Evolutionary conservation across 495 filamentous ascomycete genomes (phyloP).

Genomic region (Penicillium nucicola): DNA sequence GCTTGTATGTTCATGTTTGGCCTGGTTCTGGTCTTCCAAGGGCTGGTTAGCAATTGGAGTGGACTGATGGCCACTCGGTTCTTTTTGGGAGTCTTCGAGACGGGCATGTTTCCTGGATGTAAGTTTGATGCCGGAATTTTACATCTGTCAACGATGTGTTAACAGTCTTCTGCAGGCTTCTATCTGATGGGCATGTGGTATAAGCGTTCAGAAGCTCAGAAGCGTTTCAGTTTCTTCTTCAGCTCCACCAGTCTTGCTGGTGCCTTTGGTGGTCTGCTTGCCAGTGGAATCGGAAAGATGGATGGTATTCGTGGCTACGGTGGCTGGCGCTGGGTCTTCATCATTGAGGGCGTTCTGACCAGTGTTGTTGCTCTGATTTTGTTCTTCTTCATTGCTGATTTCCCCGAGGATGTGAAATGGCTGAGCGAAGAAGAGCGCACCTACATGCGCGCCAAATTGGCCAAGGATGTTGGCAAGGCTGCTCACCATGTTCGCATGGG

Average conservation of each 20-base stretch:
- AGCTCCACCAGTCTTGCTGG: constrained; percentile 76
- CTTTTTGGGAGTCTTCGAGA: constrained; percentile 84
- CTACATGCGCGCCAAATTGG: constrained; percentile 71
- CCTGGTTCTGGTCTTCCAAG: constrained; percentile 71
- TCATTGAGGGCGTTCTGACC: constrained; percentile 73
- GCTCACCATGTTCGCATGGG: constrained; percentile 64
- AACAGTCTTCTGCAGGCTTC: constrained; percentile 48
- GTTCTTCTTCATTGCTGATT: constrained; percentile 79
- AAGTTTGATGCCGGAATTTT: constrained; percentile 5
- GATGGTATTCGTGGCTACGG: constrained; percentile 58
- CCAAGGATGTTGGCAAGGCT: constrained; percentile 73
- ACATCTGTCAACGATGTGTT: not conserved
- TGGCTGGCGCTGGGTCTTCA: constrained; percentile 85
- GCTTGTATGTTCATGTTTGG: constrained; percentile 83
- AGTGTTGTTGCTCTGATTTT: constrained; percentile 66
- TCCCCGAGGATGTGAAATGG: constrained; percentile 59
- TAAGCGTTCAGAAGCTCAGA: constrained; percentile 78
- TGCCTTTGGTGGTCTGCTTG: constrained; percentile 82
- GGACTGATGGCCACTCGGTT: constrained; percentile 81
- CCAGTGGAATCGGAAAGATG: constrained; percentile 80
- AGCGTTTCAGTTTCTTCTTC: constrained; percentile 90
- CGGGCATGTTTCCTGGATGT: constrained; percentile 81
- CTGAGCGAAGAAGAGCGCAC: constrained; percentile 70
- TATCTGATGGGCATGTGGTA: constrained; percentile 91
- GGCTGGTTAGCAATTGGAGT: constrained; percentile 71